Evolutionary conservation across 106 monocot genomes (phyloP).

Genomic region (Xerophyta viscosa): DNA sequence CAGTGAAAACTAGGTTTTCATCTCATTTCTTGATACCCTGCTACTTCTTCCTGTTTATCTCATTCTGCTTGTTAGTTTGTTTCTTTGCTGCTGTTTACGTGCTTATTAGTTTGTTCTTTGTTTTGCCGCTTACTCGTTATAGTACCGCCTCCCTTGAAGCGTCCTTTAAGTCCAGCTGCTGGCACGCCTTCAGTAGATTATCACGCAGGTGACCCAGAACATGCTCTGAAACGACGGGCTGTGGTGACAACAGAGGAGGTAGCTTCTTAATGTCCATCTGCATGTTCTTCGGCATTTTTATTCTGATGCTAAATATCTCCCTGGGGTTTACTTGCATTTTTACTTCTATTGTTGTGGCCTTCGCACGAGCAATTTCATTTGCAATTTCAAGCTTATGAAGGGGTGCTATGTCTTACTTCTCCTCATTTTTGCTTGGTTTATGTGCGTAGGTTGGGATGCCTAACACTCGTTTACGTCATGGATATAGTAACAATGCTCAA

Average conservation of each 20-base stretch:
- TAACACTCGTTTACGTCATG: constrained; percentile 22
- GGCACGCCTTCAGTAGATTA: not conserved
- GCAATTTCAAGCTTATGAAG: not conserved
- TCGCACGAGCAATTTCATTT: too few species aligned
- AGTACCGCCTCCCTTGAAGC: not conserved
- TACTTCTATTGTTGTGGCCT: constrained; percentile 1
- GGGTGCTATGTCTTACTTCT: not conserved
- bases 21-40: too few species aligned
- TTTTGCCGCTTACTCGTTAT: not conserved
- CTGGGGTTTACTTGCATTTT: not conserved
- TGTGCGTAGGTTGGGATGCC: constrained; percentile 12
- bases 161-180: not conserved
- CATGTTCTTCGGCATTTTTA: not conserved
- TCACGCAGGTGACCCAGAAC: constrained; percentile 18
- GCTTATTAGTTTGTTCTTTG: not conserved
- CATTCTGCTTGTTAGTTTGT: too few species aligned
- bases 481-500: constrained; percentile 35
- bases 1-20: not conserved
- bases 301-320: not conserved
- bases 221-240: constrained; percentile 48
- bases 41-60: too few species aligned
- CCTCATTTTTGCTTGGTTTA: not conserved
- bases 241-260: constrained; percentile 59
- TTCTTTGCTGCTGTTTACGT: too few species aligned
- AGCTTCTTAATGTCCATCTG: not conserved